These are phyloP conservation scores for Bathelium albidoporum DNA, from an alignment of 495 filamentous ascomycete genomes.

Conservation along the genomic window DNA sequence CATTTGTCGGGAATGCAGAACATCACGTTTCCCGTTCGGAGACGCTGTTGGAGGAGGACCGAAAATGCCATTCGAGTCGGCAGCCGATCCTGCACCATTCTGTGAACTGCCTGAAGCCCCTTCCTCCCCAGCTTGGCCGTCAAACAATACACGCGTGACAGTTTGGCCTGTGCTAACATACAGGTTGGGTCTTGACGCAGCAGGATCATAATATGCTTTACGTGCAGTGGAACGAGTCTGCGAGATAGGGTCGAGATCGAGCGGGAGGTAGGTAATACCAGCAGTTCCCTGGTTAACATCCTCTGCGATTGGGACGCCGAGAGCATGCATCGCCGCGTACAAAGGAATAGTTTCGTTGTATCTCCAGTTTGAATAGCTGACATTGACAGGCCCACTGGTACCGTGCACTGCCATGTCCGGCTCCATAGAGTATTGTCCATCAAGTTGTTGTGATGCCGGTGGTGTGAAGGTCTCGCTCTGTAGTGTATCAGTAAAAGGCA, in stretches of 20 bases:
- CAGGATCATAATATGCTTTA: conserved; percentile 17
- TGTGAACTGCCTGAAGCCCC: conserved; percentile 3
- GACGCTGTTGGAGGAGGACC: conserved; percentile 5
- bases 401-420: conserved; percentile 16
- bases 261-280: conserved; percentile 18
- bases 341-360: conserved; percentile 14
- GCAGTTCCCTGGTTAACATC: conserved; percentile 20
- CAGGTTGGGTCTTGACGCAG: conserved; percentile 14
- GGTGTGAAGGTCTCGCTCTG: conserved; percentile 15
- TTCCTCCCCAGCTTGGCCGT: conserved; percentile 4
- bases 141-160: conserved; percentile 20
- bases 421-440: conserved; percentile 13
- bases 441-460: conserved; percentile 3
- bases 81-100: conserved; percentile 7
- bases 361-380: conserved; percentile 16
- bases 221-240: conserved; percentile 15
- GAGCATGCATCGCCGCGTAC: conserved; percentile 17
- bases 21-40: background rate
- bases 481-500: background rate
- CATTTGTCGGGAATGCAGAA: background rate
- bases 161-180: conserved; percentile 19
- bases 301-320: conserved; percentile 21
- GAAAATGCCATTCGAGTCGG: conserved; percentile 13
- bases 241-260: conserved; percentile 16
- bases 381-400: conserved; percentile 15